Conservation (phyloP, 1,284 basidiomycete species). For the Cerrena zonata region DNA sequence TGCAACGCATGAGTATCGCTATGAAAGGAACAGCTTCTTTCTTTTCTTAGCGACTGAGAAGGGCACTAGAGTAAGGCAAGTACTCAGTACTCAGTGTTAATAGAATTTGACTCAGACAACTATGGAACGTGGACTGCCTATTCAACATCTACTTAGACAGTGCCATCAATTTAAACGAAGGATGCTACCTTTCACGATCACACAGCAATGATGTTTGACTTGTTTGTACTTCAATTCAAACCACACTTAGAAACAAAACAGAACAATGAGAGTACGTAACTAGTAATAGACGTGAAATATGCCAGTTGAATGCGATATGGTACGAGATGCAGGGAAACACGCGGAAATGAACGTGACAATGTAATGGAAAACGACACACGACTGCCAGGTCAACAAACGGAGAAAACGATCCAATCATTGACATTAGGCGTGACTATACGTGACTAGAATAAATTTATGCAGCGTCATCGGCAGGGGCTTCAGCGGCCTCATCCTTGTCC, state of each 20-base stretch:
- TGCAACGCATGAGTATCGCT: too few species aligned
- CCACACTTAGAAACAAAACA: neutral
- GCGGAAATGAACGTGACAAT: neutral
- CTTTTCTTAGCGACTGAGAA: too few species aligned
- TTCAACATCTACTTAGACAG: too few species aligned
- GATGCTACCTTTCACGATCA: too few species aligned
- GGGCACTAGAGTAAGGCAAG: too few species aligned
- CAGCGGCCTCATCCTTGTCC: conserved; percentile 61
- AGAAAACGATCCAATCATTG: neutral
- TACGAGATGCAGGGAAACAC: conserved; percentile 1
- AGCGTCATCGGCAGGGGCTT: conserved; percentile 24
- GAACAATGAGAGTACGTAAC: neutral
- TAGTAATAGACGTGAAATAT: neutral
- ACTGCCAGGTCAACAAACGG: neutral
- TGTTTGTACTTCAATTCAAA: neutral
- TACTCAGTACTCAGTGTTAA: too few species aligned
- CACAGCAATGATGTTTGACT: too few species aligned
- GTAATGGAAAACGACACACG: neutral
- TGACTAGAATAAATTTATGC: conserved; percentile 1
- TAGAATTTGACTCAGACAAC: too few species aligned
- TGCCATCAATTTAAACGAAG: too few species aligned
- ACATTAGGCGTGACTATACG: neutral
- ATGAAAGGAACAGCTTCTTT: too few species aligned
- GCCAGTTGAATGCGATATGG: conserved; percentile 2
- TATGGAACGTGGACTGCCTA: too few species aligned